Conservation (phyloP, 768 basidiomycete species). For the Rhizopogon rudus region DNA sequence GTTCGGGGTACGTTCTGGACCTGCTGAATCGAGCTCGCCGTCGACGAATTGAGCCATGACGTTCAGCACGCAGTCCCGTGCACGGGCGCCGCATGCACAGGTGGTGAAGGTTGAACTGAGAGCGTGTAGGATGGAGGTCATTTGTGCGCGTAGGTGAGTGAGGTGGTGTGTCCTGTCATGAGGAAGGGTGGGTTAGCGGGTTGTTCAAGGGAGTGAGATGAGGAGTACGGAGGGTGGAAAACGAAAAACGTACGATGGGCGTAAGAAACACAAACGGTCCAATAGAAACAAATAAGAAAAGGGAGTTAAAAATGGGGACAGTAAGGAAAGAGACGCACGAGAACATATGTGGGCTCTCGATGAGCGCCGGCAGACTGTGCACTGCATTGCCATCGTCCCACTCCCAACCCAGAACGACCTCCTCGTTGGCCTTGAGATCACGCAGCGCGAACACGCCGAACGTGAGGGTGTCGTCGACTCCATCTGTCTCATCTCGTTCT, state of each 20-base stretch:
- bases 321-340: slow-evolving; percentile 39
- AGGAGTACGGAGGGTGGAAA: not conserved
- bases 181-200: not conserved
- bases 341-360: slow-evolving; percentile 52
- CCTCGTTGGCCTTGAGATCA: slow-evolving; percentile 74
- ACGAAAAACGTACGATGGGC: not conserved
- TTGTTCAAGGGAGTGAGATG: not conserved
- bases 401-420: slow-evolving; percentile 90
- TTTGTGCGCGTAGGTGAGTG: slow-evolving; percentile 54
- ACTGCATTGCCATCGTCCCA: slow-evolving; percentile 93
- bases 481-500: slow-evolving; percentile 14
- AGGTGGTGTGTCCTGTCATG: slow-evolving; percentile 39
- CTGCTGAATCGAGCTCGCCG: slow-evolving; percentile 21
- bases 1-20: no score
- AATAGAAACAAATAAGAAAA: slow-evolving; percentile 4
- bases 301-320: slow-evolving; percentile 6
- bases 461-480: slow-evolving; percentile 36
- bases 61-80: slow-evolving; percentile 57
- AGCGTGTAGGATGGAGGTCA: slow-evolving; percentile 66
- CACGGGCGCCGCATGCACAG: slow-evolving; percentile 64
- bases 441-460: slow-evolving; percentile 81
- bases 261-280: not conserved
- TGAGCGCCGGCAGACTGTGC: slow-evolving; percentile 67
- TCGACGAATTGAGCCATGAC: slow-evolving; percentile 67
- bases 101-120: slow-evolving; percentile 68